phyloP scores from a whole-genome alignment of 2,329 filamentous ascomycete genomes.

The Penicillium decumbens region DNA sequence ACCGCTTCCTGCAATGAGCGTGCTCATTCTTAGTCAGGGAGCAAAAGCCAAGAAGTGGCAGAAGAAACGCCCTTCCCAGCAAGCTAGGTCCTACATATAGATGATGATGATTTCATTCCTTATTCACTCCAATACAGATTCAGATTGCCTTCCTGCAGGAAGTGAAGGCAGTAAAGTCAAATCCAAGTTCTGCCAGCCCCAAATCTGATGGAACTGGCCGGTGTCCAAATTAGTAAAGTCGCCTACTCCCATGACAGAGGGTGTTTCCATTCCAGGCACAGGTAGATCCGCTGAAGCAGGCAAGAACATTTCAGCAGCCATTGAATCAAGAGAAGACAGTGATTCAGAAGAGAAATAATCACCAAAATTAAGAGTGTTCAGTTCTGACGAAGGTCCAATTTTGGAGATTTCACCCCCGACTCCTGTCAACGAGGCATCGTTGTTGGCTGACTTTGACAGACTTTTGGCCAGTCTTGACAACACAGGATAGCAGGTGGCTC shows the following conservation, averaged over 20 bases:
- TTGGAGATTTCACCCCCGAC: background rate
- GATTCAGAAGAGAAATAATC: constrained; percentile 4
- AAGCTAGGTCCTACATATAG: background rate
- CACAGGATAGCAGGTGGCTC: constrained; percentile 23
- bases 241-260: constrained; percentile 5
- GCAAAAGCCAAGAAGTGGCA: too few species aligned
- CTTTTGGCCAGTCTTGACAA: constrained; percentile 19
- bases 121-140: background rate
- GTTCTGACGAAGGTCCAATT: background rate
- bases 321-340: constrained; percentile 1
- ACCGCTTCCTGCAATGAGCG: too few species aligned
- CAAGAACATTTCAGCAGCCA: constrained; percentile 5
- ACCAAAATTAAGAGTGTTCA: background rate
- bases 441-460: constrained; percentile 9
- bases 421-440: background rate
- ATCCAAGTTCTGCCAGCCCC: constrained; percentile 28
- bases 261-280: constrained; percentile 7
- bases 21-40: too few species aligned
- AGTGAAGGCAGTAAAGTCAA: constrained; percentile 9
- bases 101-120: background rate
- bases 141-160: background rate
- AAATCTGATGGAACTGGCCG: constrained; percentile 26
- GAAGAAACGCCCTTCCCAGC: too few species aligned
- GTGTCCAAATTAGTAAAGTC: constrained; percentile 22
- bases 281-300: constrained; percentile 6